These are phyloP conservation scores for Thelonectria rubi DNA, from an alignment of 2,329 filamentous ascomycete genomes.

Conservation along the genomic window DNA sequence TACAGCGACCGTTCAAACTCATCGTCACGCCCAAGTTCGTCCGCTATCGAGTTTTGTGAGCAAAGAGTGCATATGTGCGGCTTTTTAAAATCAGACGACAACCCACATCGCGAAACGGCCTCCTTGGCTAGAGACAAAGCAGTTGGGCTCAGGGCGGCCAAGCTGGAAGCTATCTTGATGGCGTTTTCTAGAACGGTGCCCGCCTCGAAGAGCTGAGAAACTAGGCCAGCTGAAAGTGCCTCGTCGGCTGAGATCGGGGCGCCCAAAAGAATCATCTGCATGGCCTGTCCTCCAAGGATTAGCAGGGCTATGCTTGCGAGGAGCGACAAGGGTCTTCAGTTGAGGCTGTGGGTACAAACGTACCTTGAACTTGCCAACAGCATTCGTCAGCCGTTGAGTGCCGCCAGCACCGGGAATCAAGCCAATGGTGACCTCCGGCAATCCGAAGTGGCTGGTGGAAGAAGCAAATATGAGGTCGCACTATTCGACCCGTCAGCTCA, in stretches of 20 bases:
- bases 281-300: slow-evolving; percentile 37
- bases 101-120: slow-evolving; percentile 42
- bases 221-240: slow-evolving; percentile 39
- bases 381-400: slow-evolving; percentile 53
- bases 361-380: slow-evolving; percentile 54
- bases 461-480: slow-evolving; percentile 53
- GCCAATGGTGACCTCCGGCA: slow-evolving; percentile 53
- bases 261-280: slow-evolving; percentile 47
- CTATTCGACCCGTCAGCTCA: slow-evolving; percentile 30
- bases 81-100: background rate
- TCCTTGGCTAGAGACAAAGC: slow-evolving; percentile 45
- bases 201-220: slow-evolving; percentile 41
- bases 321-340: background rate
- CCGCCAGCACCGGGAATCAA: slow-evolving; percentile 53
- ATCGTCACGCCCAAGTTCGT: slow-evolving; percentile 40
- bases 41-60: slow-evolving; percentile 31
- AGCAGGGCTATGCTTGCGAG: background rate
- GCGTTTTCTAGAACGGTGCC: slow-evolving; percentile 42
- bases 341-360: slow-evolving; percentile 40
- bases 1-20: slow-evolving; percentile 49
- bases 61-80: background rate
- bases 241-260: slow-evolving; percentile 40
- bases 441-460: slow-evolving; percentile 48
- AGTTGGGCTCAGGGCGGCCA: slow-evolving; percentile 39
- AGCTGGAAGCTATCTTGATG: slow-evolving; percentile 36